Evolutionary conservation across 2,329 filamentous ascomycete genomes (phyloP).

Genomic region (Pseudogymnoascus sp.): DNA sequence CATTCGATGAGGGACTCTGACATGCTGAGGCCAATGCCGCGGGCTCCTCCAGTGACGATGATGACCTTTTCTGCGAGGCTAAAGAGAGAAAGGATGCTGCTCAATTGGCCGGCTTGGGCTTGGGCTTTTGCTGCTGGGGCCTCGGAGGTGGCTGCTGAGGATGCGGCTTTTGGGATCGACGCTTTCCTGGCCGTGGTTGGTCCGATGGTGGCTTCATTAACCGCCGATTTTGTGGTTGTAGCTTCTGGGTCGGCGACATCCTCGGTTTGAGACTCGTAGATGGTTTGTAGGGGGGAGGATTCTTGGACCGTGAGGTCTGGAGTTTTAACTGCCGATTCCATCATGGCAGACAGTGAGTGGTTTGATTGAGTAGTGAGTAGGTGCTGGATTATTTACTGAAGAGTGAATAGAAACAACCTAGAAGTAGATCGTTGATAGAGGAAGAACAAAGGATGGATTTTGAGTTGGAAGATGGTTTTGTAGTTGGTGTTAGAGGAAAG

Average conservation of each 20-base stretch:
- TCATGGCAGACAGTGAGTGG: neutral
- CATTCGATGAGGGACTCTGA: neutral
- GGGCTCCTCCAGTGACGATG: constrained; percentile 75
- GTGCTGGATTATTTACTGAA: neutral
- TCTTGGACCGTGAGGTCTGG: neutral
- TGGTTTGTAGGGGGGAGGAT: neutral
- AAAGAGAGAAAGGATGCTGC: constrained; percentile 46
- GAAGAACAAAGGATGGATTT: neutral
- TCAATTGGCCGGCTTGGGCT: neutral
- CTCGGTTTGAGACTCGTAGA: neutral
- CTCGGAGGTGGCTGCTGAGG: neutral
- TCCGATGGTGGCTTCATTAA: neutral
- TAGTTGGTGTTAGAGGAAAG: neutral
- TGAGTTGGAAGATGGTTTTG: neutral
- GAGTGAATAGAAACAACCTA: neutral
- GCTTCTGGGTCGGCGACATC: neutral
- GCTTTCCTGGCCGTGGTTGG: neutral
- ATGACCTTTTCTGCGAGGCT: constrained; percentile 79
- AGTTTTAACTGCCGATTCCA: neutral
- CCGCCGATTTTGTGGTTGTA: neutral
- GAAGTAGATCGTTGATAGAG: neutral
- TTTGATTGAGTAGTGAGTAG: neutral
- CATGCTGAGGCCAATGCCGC: constrained; percentile 61
- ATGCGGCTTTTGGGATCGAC: neutral
- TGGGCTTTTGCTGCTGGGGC: neutral